Evolutionary conservation across 306 rosid species (phyloP), one percentile per base, ranked within the genome.

Genomic region (Dryas alaskensis): DNA sequence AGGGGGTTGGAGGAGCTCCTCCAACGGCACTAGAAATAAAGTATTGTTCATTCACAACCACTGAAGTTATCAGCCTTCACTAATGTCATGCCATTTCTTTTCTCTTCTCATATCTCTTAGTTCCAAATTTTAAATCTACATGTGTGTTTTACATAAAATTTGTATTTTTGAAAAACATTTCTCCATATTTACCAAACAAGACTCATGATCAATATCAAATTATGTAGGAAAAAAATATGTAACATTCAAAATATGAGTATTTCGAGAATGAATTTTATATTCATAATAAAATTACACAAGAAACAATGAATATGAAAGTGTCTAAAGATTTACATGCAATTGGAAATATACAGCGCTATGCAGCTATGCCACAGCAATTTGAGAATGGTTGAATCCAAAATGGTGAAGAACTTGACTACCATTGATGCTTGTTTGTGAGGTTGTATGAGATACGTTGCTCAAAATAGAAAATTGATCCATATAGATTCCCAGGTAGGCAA

Each of bases 401-500:
- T 37, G 83, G 49, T 8, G 84, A 79, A 74, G 84, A 76, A 81
- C 48, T 37, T 75, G 90, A 80, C 81, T 88, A 69, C 83, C 81
- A 77, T 86, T 90, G 86, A 76, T 70, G 75, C 27, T 40, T 13
- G 50, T 45, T 39, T 17, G 69, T 19, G 75, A 64, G 57, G 52
- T 70, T 74, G 80, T 57, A 76, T 80, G 69, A 67, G 76, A 31
- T 42, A 55, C 27, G 64, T 75, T 64, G 4, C 81, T 76, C 73
- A 75, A 67, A 70, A 49, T 58, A 62, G 98, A 84, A 82, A 80
- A 78, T 0, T 65, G 73, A 76, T 93, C 98, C 81, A 83, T 58
- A 74, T 86, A 81, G 60, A 93, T 76, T 65, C 97, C 96, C 4
- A 93, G 64, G 77, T 80, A 81, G 44, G 92, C 84, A 77, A 90